Base-by-base conservation (phyloP, 2,329 filamentous ascomycete species). In the Aspergillus persii region DNA sequence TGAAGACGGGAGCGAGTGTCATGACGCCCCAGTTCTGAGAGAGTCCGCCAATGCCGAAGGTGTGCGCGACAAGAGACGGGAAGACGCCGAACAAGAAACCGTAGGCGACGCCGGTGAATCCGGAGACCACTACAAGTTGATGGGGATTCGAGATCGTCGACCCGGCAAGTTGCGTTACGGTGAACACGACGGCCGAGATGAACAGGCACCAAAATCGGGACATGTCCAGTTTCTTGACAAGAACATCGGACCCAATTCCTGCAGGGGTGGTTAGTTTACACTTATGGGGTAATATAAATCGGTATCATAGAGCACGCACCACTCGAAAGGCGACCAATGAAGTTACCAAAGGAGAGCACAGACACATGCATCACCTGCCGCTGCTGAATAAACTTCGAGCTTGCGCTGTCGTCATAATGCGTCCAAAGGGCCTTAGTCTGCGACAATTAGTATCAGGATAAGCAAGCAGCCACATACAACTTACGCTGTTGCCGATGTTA, bases 21-120 rank as follows among this genome's bases (percentile, higher is more conserved):
- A 99, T 96, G 68, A 90, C 89, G 12, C 95, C 95, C 94, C 95
- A 99, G 71, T 98, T 99, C 71, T 96, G 91, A 57, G 89, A 92
- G 50, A 99, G 81, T 1, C 93, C 94, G 61, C 89, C 84, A 29
- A 97, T 89, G 7, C 95, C 95, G 73, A 99, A 99, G 0, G 89
- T 89, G 72, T 98, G 93, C 6, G 93, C 92, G 8, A 91, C 85
- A 18, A 98, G 86, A 11, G 92, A 93, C 0, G 95, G 95, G 74
- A 91, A 96, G 23, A 96, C 93, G 36, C 95, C 95, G 66, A 98
- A 98, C 0, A 98, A 82, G 64, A 96, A 91, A 2, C 95, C 95
- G 73, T 99, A 99, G 1, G 88, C 93, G 1, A 98, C 80, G 0
- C 95, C 95, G 0, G 90, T 96, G 26, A 96, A 83, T 0, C 87